Conservation (phyloP, 2,329 filamentous ascomycete species). For the Leptoxyphium fumago region DNA sequence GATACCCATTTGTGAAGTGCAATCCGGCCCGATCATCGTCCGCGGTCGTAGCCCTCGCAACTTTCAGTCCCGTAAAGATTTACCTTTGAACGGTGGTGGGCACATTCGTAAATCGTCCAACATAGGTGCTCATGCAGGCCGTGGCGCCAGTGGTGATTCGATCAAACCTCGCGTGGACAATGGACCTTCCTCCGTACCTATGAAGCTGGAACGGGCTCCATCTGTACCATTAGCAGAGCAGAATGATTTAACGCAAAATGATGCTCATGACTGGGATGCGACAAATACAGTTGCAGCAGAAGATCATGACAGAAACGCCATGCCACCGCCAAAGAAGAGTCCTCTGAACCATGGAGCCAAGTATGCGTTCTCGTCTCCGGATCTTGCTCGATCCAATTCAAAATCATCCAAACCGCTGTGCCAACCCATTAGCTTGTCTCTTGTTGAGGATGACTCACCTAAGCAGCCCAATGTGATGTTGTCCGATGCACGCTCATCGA, state of each 20-base stretch:
- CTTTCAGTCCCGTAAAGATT: slow-evolving; percentile 86
- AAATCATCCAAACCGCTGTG: slow-evolving; percentile 26
- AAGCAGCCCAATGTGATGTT: slow-evolving; percentile 22
- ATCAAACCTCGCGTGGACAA: slow-evolving; percentile 10
- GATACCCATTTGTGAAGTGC: slow-evolving; percentile 66
- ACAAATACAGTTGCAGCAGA: neutral
- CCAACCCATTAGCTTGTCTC: slow-evolving; percentile 39
- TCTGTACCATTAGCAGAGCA: neutral
- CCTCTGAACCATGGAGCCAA: neutral
- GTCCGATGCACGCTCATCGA: slow-evolving; percentile 8
- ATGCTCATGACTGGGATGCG: slow-evolving; percentile 27
- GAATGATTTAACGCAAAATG: slow-evolving; percentile 11
- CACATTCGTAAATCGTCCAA: slow-evolving; percentile 50
- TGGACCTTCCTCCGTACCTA: slow-evolving; percentile 15
- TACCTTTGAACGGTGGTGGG: slow-evolving; percentile 66
- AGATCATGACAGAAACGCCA: slow-evolving; percentile 16
- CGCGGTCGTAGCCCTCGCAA: slow-evolving; percentile 85
- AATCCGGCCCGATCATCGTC: slow-evolving; percentile 84
- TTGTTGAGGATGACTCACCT: slow-evolving; percentile 39
- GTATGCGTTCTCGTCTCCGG: slow-evolving; percentile 31
- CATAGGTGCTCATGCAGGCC: slow-evolving; percentile 7
- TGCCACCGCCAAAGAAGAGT: neutral
- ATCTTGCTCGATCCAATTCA: slow-evolving; percentile 28
- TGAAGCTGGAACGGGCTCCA: slow-evolving; percentile 13
- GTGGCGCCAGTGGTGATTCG: slow-evolving; percentile 14